Evolutionary conservation across 441 rosid species (phyloP).

Genomic region (Gossypium aridum): DNA sequence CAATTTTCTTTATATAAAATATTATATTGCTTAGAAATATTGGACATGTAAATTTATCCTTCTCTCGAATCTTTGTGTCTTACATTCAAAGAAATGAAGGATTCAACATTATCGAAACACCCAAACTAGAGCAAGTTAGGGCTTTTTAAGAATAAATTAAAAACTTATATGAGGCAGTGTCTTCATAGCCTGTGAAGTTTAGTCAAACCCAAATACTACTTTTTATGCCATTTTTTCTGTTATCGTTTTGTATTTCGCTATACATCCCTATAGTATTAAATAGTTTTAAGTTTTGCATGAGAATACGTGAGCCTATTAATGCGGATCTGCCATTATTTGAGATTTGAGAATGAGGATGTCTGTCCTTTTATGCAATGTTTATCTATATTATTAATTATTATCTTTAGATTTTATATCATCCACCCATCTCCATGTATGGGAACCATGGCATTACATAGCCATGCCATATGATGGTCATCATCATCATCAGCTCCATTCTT

Average conservation of each 20-base stretch:
- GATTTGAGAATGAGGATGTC: conserved; percentile 43
- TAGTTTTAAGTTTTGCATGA: conserved; percentile 24
- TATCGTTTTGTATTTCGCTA: background rate
- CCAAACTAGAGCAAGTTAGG: too few relatives aligned
- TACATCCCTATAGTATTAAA: background rate
- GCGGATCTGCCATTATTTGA: conserved; percentile 42
- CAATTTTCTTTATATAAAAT: too few relatives aligned
- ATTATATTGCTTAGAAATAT: too few relatives aligned
- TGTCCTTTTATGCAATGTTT: conserved; percentile 19
- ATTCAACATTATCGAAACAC: too few relatives aligned
- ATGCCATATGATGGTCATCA: background rate
- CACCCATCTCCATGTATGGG: background rate
- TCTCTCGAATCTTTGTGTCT: too few relatives aligned
- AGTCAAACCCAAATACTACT: conserved; percentile 43
- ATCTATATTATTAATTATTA: background rate
- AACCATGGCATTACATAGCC: background rate
- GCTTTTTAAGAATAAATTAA: too few relatives aligned
- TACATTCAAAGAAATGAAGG: too few relatives aligned
- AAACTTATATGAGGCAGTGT: too few relatives aligned
- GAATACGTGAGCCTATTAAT: conserved; percentile 43
- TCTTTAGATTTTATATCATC: background rate
- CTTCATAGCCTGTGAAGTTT: conserved; percentile 21
- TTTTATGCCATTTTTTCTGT: conserved; percentile 7
- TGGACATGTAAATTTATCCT: too few relatives aligned
- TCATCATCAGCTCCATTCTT: background rate